Evolutionary conservation across 164 flowering plant species (phyloP).

Genomic region (Macadamia integrifolia): DNA sequence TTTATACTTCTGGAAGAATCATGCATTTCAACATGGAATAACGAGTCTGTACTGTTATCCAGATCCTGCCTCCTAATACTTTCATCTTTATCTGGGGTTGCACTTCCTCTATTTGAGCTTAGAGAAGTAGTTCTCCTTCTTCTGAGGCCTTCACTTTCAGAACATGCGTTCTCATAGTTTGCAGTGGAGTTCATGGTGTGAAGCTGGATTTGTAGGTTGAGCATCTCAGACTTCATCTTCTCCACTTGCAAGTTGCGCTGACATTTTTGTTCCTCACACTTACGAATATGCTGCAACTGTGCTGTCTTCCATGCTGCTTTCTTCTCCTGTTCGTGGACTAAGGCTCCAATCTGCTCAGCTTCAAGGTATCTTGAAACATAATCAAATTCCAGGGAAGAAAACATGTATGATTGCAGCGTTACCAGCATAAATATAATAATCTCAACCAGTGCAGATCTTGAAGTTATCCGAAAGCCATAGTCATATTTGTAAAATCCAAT

Average conservation of each 20-base stretch:
- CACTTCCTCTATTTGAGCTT: slow-evolving; percentile 22
- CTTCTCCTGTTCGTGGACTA: slow-evolving; percentile 87
- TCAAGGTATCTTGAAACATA: slow-evolving; percentile 87
- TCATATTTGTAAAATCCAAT: slow-evolving; percentile 96
- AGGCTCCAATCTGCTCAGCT: slow-evolving; percentile 96
- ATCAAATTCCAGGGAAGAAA: slow-evolving; percentile 84
- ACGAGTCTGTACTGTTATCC: slow-evolving; percentile 24
- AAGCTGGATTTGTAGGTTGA: slow-evolving; percentile 74
- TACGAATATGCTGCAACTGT: slow-evolving; percentile 80
- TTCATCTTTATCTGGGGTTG: slow-evolving; percentile 28
- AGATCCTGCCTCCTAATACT: slow-evolving; percentile 24
- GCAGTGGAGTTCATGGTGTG: slow-evolving; percentile 44
- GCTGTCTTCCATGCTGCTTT: slow-evolving; percentile 95
- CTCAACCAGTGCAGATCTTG: slow-evolving; percentile 94
- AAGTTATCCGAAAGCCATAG: slow-evolving; percentile 93
- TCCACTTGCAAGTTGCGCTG: slow-evolving; percentile 93
- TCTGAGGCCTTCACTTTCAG: slow-evolving; percentile 49
- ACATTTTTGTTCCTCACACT: slow-evolving; percentile 74
- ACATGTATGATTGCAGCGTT: slow-evolving; percentile 86
- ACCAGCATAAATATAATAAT: slow-evolving; percentile 85
- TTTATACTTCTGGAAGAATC: slow-evolving; percentile 35
- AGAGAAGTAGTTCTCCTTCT: slow-evolving; percentile 39
- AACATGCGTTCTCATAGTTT: slow-evolving; percentile 29
- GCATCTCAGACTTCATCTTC: slow-evolving; percentile 97
- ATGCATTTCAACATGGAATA: slow-evolving; percentile 30